Conservation (phyloP, 1,284 basidiomycete species). For the Anthracocystis panici-leucophaei region DNA sequence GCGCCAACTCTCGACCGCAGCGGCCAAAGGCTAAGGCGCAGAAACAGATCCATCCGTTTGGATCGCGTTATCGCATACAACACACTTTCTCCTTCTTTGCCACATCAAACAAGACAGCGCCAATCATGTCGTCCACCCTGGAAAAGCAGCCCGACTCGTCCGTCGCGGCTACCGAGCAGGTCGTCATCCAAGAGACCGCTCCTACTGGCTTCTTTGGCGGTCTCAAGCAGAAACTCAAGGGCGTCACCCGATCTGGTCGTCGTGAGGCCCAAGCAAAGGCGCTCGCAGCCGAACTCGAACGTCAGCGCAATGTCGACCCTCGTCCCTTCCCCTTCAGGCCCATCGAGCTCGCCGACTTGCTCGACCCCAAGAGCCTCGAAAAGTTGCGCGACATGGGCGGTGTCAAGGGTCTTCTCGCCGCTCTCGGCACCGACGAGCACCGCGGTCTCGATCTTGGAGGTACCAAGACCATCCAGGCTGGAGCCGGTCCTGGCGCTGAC, state of each 20-base stretch:
- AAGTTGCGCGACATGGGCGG: conserved; percentile 82
- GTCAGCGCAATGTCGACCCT: conserved; percentile 59
- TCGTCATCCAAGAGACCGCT: conserved; percentile 5
- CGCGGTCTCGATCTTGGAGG: conserved; percentile 57
- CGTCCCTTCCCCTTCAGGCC: conserved; percentile 73
- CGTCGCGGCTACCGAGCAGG: conserved; percentile 1
- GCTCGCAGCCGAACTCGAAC: conserved; percentile 51
- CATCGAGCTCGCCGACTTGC: conserved; percentile 81
- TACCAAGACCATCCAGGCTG: conserved; percentile 38
- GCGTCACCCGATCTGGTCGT: conserved; percentile 45
- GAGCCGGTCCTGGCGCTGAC: conserved; percentile 14
- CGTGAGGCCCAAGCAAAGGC: conserved; percentile 52
- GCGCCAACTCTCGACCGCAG: conserved; percentile 7
- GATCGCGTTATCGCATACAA: background rate
- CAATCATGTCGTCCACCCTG: conserved; percentile 10
- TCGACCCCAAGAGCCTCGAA: conserved; percentile 85
- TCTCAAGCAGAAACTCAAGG: conserved; percentile 42
- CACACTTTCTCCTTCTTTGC: background rate
- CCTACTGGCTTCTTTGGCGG: conserved; percentile 27
- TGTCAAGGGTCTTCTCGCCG: conserved; percentile 76
- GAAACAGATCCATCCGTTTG: background rate
- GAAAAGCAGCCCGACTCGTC: conserved; percentile 21
- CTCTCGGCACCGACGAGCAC: conserved; percentile 79
- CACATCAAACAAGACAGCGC: background rate
- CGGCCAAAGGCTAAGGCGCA: background rate